These are phyloP conservation scores for Panicum hallii DNA, from an alignment of 202 grass and related monocot species.

Conservation along the genomic window DNA sequence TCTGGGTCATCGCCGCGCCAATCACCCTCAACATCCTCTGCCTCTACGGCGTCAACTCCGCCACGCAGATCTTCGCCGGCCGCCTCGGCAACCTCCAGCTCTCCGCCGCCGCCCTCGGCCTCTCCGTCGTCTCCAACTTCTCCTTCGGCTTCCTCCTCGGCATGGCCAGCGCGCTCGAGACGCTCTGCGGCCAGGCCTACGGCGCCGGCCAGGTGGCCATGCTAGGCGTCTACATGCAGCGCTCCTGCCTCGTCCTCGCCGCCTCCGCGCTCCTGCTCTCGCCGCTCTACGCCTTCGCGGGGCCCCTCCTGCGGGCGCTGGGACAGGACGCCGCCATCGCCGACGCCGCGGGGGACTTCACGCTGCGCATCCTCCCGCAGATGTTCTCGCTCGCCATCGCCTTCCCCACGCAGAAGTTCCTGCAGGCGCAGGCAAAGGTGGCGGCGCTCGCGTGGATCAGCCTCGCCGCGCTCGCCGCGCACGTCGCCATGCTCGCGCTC, in stretches of 20 bases:
- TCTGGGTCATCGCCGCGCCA: constrained; percentile 82
- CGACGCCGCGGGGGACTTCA: constrained; percentile 65
- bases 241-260: constrained; percentile 79
- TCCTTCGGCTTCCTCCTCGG: constrained; percentile 94
- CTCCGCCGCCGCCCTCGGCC: constrained; percentile 75
- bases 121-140: constrained; percentile 87
- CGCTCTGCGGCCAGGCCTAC: constrained; percentile 87
- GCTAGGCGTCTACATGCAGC: constrained; percentile 94
- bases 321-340: constrained; percentile 74
- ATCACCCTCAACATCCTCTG: constrained; percentile 86
- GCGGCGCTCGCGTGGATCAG: constrained; percentile 70
- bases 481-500: constrained; percentile 63
- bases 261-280: constrained; percentile 60
- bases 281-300: constrained; percentile 72
- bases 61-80: constrained; percentile 83
- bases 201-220: constrained; percentile 71
- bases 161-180: constrained; percentile 96
- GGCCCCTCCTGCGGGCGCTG: constrained; percentile 52
- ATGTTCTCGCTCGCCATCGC: constrained; percentile 74
- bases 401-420: constrained; percentile 92
- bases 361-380: constrained; percentile 63
- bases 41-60: constrained; percentile 80
- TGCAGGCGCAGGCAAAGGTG: constrained; percentile 89
- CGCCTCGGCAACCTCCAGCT: constrained; percentile 91
- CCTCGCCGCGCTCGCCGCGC: constrained; percentile 46